Evolutionary conservation across 805 yeast species (phyloP).

Genomic region (Schizosaccharomyces cryophilus): DNA sequence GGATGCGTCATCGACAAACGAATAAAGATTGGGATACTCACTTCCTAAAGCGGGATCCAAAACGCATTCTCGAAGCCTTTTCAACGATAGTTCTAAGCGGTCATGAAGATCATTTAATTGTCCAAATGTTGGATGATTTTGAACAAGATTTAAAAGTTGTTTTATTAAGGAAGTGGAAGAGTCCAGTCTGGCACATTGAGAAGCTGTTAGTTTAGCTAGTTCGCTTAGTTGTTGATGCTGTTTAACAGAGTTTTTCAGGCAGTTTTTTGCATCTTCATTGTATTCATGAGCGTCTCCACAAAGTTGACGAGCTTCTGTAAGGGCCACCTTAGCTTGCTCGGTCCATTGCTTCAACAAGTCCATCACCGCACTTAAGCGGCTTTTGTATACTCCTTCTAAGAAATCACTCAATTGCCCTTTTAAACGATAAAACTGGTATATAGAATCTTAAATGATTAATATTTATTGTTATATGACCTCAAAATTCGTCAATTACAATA

Average conservation of each 20-base stretch:
- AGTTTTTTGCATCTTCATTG: neutral
- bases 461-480: too few species aligned
- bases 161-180: neutral
- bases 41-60: neutral
- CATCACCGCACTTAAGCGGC: conserved; percentile 1
- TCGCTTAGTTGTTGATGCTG: neutral
- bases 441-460: too few species aligned
- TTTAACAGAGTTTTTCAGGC: neutral
- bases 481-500: too few species aligned
- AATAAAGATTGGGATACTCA: neutral
- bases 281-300: neutral
- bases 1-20: neutral
- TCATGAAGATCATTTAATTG: neutral
- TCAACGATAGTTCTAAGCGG: neutral
- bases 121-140: neutral
- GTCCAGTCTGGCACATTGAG: neutral
- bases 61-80: neutral
- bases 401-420: neutral
- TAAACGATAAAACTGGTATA: too few species aligned
- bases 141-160: neutral
- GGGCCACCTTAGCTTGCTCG: neutral
- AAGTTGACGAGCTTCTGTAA: neutral
- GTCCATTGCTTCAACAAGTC: neutral
- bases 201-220: neutral
- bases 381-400: neutral